These are phyloP conservation scores for Teratosphaeria zuluensis DNA, from an alignment of 2,329 filamentous ascomycete genomes.

Conservation along the genomic window DNA sequence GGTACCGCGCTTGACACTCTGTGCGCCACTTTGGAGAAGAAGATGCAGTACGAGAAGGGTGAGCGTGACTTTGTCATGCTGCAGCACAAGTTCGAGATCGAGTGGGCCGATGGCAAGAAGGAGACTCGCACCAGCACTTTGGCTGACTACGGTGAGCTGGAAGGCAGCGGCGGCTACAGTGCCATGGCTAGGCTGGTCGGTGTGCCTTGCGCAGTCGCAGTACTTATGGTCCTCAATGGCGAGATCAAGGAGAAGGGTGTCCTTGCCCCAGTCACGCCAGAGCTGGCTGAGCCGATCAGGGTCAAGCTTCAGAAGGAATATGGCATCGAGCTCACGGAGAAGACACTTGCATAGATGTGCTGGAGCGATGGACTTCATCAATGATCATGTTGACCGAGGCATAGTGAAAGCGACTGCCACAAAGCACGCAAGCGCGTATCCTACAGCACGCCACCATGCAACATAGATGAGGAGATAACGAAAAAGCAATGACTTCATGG, in stretches of 20 bases:
- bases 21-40: conserved; percentile 77
- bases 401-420: background rate
- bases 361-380: background rate
- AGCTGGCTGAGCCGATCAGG: conserved; percentile 64
- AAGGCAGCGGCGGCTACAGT: conserved; percentile 53
- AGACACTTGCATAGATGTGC: conserved; percentile 37
- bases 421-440: background rate
- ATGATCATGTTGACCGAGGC: background rate
- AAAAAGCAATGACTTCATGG: background rate
- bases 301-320: conserved; percentile 71
- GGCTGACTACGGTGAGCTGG: conserved; percentile 68
- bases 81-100: conserved; percentile 76
- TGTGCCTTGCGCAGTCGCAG: conserved; percentile 63
- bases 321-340: conserved; percentile 63
- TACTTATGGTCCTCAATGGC: conserved; percentile 34
- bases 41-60: conserved; percentile 76
- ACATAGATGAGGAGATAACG: background rate
- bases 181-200: conserved; percentile 80
- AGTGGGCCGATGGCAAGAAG: conserved; percentile 66
- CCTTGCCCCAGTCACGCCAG: conserved; percentile 64
- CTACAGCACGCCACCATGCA: background rate
- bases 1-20: conserved; percentile 84
- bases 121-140: conserved; percentile 75
- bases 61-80: conserved; percentile 78
- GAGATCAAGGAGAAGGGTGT: conserved; percentile 38